Evolutionary conservation across 225 moss, liverwort and hornwort species (phyloP).

Genomic region (Marchantia paleacea): DNA sequence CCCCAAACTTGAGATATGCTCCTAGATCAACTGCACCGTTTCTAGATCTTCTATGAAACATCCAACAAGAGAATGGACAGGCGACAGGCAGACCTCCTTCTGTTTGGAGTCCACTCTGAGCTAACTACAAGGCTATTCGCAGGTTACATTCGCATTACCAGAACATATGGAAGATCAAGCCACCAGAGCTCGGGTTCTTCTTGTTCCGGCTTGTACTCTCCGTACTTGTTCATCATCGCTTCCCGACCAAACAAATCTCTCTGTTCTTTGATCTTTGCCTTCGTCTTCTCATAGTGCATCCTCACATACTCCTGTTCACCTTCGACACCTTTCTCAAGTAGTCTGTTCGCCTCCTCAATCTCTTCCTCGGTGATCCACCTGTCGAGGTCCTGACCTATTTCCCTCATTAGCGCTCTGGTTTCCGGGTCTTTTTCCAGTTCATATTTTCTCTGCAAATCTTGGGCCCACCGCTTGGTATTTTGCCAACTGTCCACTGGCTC

Average conservation of each 20-base stretch:
- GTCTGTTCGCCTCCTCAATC: conserved; percentile 59
- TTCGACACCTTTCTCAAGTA: conserved; percentile 72
- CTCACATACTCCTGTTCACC: conserved; percentile 86
- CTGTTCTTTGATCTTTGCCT: conserved; percentile 72
- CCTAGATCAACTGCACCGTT: too few relatives aligned
- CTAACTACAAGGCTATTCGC: not conserved
- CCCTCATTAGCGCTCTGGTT: conserved; percentile 61
- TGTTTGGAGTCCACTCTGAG: too few relatives aligned
- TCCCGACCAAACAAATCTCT: conserved; percentile 70
- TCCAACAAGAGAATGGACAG: too few relatives aligned
- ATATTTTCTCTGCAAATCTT: conserved; percentile 86
- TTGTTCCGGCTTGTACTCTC: conserved; percentile 71
- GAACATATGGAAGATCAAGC: conserved; percentile 82
- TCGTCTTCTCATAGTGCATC: conserved; percentile 77
- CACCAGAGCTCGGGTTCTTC: conserved; percentile 92
- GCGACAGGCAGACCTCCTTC: too few relatives aligned
- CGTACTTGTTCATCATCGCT: conserved; percentile 87
- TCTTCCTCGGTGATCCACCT: conserved; percentile 98
- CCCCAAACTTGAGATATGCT: too few relatives aligned
- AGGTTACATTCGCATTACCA: conserved; percentile 31
- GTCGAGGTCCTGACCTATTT: conserved; percentile 90
- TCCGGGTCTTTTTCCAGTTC: conserved; percentile 62
- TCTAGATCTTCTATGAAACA: too few relatives aligned
- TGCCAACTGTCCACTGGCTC: conserved; percentile 60
- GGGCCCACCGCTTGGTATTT: conserved; percentile 83